Percentiles rank a stretch among this genome's conserved stretches.
These are phyloP conservation scores for Populus hybrid DNA, from an alignment of 441 rosid genomes.

Conservation along the genomic window DNA sequence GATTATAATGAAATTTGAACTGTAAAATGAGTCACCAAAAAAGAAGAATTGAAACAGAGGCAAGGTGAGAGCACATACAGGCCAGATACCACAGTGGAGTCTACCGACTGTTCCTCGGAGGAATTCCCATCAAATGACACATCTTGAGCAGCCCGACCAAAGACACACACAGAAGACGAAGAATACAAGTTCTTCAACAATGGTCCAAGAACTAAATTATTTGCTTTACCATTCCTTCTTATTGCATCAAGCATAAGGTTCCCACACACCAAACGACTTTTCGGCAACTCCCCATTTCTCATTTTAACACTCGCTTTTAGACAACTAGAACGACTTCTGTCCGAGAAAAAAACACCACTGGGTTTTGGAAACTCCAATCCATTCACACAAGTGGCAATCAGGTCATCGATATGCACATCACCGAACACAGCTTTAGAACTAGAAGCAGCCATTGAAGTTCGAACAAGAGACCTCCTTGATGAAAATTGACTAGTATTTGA, in stretches of 20 bases:
- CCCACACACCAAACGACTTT: slow-evolving; percentile 44
- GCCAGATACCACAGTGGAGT: slow-evolving; percentile 39
- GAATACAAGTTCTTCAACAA: slow-evolving; percentile 39
- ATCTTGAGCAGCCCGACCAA: slow-evolving; percentile 59
- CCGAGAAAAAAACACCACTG: slow-evolving; percentile 34
- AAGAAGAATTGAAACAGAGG: slow-evolving; percentile 4
- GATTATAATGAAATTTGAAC: neutral
- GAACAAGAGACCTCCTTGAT: slow-evolving; percentile 26
- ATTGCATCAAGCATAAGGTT: slow-evolving; percentile 36
- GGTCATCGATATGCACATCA: slow-evolving; percentile 38
- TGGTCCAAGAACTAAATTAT: slow-evolving; percentile 27
- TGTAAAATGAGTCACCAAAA: neutral
- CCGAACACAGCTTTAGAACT: slow-evolving; percentile 48
- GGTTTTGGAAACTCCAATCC: slow-evolving; percentile 29
- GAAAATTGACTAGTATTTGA: slow-evolving; percentile 23
- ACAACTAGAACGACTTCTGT: slow-evolving; percentile 35
- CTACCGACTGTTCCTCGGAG: slow-evolving; percentile 38
- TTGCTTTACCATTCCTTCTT: slow-evolving; percentile 23
- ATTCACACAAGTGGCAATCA: slow-evolving; percentile 31
- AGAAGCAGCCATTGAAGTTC: slow-evolving; percentile 51
- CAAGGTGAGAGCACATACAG: slow-evolving; percentile 45
- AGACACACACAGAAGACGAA: slow-evolving; percentile 36
- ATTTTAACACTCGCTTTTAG: slow-evolving; percentile 56
- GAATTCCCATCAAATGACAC: slow-evolving; percentile 55
- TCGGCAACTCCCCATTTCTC: slow-evolving; percentile 37